These are phyloP conservation scores for Sporisorium scitamineum DNA, from an alignment of 1,284 basidiomycete genomes.

Conservation along the genomic window DNA sequence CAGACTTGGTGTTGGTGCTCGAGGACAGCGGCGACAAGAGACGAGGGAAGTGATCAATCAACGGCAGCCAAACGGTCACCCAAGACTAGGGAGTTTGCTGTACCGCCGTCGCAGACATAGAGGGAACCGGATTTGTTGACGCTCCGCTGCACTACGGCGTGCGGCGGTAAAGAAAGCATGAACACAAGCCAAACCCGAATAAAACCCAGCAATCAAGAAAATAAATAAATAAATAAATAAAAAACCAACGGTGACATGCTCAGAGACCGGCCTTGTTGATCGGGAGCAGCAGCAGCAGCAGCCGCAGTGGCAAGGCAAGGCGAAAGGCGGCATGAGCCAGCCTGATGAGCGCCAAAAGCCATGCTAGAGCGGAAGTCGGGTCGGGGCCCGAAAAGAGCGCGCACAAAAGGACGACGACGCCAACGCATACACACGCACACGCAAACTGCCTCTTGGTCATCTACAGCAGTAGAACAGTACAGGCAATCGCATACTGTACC, in stretches of 20 bases:
- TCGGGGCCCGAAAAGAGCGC: conserved; percentile 4
- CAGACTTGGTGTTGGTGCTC: background rate
- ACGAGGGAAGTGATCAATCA: background rate
- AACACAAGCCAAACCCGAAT: background rate
- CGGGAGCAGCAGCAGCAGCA: background rate
- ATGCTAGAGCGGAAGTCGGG: background rate
- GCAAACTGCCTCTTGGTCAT: background rate
- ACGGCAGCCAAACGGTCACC: background rate
- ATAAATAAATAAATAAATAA: too few relatives aligned
- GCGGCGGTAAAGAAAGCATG: conserved; percentile 2
- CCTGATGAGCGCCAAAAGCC: background rate
- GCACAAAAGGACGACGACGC: background rate
- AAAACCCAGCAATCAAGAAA: background rate
- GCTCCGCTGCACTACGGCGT: conserved; percentile 2
- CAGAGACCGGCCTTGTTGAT: background rate
- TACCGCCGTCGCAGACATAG: too few relatives aligned
- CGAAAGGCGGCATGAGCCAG: background rate
- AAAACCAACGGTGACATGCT: background rate
- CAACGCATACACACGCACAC: background rate
- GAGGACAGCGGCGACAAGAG: background rate
- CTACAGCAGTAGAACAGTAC: background rate
- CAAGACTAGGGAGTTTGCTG: background rate
- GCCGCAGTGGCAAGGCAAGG: background rate
- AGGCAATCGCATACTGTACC: background rate
- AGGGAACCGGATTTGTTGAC: background rate